phyloP scores from a whole-genome alignment of 2,329 filamentous ascomycete species.

The Sphaerulina musiva region DNA sequence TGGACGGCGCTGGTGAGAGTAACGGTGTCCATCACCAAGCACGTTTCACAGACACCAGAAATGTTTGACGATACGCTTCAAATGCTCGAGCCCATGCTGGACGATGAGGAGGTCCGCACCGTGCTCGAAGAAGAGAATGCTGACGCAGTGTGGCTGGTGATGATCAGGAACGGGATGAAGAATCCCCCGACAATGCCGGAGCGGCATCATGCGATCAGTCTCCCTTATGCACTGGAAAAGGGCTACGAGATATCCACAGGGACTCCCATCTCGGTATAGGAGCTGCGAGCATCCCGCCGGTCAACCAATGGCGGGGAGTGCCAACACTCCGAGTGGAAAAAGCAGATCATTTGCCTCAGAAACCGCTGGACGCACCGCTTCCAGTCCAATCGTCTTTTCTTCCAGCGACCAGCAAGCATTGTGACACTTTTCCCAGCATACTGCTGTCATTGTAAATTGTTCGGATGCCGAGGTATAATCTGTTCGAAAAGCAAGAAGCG shows the following conservation, averaged over 20 bases:
- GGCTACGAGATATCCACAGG: background rate
- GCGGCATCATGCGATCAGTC: background rate
- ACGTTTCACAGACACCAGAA: slow-evolving; percentile 60
- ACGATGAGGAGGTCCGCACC: slow-evolving; percentile 43
- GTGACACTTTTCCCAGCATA: background rate
- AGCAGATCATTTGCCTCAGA: too few relatives aligned
- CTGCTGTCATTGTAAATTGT: background rate
- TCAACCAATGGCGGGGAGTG: background rate
- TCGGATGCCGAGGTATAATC: background rate
- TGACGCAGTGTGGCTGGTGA: slow-evolving; percentile 69
- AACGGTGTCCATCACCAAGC: slow-evolving; percentile 54
- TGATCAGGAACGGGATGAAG: slow-evolving; percentile 32
- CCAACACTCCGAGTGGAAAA: too few relatives aligned
- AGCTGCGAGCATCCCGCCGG: background rate
- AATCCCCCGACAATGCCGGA: slow-evolving; percentile 1
- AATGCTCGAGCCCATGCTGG: slow-evolving; percentile 45
- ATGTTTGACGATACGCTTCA: slow-evolving; percentile 66
- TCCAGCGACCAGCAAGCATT: background rate
- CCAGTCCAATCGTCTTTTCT: background rate
- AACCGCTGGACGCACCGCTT: too few relatives aligned
- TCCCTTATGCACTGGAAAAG: slow-evolving; percentile 10
- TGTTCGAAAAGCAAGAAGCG: background rate
- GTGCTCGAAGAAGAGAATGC: slow-evolving; percentile 60
- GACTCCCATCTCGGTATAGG: background rate
- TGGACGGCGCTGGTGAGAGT: slow-evolving; percentile 59